Conservation (phyloP, 345 rosid genomes). For the Zanthoxylum bungeanum region DNA sequence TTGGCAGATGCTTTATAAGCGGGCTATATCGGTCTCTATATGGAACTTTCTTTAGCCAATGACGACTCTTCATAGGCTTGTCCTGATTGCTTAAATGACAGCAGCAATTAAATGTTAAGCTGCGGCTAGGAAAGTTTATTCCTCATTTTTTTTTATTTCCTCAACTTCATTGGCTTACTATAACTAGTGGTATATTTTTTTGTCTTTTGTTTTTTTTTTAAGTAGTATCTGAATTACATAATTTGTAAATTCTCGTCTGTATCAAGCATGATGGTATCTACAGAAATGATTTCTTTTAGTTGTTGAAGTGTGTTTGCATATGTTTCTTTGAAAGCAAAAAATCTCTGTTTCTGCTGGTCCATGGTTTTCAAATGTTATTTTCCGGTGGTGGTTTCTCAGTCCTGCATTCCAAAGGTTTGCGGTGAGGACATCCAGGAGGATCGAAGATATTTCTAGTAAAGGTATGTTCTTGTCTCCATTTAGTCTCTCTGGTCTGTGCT, state of each 20-base stretch:
- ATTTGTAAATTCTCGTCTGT: neutral
- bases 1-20: neutral
- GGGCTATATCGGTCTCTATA: neutral
- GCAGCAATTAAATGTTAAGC: slow-evolving; percentile 12
- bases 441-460: slow-evolving; percentile 57
- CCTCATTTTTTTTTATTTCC: neutral
- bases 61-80: too few relatives aligned
- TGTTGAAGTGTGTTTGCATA: neutral
- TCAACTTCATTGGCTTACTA: too few relatives aligned
- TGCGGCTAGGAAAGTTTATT: slow-evolving; percentile 19
- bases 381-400: slow-evolving; percentile 28
- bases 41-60: too few relatives aligned
- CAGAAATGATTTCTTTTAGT: neutral
- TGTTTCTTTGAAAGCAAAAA: neutral
- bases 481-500: neutral
- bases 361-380: neutral
- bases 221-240: neutral
- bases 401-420: slow-evolving; percentile 90
- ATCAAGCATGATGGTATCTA: too few relatives aligned
- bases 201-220: too few relatives aligned
- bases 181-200: neutral
- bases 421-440: slow-evolving; percentile 68
- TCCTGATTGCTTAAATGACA: slow-evolving; percentile 29
- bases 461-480: slow-evolving; percentile 28
- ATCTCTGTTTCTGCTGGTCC: neutral